Conservation (phyloP, 345 rosid genomes). For the Eucalyptus melliodora region DNA sequence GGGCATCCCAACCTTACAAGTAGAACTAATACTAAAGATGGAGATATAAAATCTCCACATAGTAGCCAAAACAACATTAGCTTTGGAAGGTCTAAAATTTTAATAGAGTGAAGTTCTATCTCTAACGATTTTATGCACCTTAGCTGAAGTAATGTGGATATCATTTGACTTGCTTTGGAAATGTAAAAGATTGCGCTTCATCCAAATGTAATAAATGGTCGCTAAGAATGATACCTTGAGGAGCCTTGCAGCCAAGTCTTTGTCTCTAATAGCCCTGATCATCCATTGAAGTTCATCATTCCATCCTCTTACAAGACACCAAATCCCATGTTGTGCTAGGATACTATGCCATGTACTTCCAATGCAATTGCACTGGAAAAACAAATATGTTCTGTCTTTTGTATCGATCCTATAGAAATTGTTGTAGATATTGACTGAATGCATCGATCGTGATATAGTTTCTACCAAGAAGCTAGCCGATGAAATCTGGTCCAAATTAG, state of each 20-base stretch:
- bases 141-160: neutral
- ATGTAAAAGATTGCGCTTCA: neutral
- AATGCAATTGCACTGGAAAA: neutral
- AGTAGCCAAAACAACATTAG: neutral
- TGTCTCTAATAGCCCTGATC: neutral
- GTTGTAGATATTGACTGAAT: neutral
- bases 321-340: neutral
- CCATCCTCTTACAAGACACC: neutral
- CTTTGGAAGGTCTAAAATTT: neutral
- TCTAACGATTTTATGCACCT: neutral
- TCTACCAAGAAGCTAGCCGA: neutral
- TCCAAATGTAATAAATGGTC: neutral
- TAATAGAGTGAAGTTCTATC: neutral
- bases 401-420: neutral
- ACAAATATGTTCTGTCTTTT: neutral
- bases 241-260: neutral
- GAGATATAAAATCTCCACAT: neutral
- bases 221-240: neutral
- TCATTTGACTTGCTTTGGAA: neutral
- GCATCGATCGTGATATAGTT: neutral
- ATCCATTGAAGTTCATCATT: neutral
- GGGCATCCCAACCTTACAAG: neutral
- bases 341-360: neutral
- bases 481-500: neutral
- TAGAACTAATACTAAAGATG: neutral